A percentile compares a stretch with the other conserved stretches of the same genome.
Evolutionary conservation across 139 green algal genomes (phyloP).

Genomic region (Nannochloris sp.): DNA sequence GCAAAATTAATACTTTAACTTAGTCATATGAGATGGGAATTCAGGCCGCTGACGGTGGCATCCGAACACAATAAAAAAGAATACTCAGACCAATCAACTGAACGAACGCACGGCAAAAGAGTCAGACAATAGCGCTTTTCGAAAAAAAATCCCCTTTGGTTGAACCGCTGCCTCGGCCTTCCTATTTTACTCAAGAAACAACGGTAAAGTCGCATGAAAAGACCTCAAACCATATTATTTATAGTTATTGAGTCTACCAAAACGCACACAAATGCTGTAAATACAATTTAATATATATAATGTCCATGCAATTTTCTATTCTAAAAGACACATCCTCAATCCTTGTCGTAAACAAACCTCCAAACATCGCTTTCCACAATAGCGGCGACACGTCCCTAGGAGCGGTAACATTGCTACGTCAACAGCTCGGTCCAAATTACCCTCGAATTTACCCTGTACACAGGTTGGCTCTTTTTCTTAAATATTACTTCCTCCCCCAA

Average conservation of each 20-base stretch:
- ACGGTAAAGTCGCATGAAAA: too few relatives aligned
- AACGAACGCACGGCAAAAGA: conserved; percentile 6
- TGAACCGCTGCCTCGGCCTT: too few relatives aligned
- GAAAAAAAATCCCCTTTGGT: too few relatives aligned
- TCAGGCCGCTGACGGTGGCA: too few relatives aligned
- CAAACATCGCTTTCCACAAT: conserved; percentile 13
- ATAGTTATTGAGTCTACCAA: too few relatives aligned
- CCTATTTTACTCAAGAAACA: too few relatives aligned
- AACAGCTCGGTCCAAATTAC: neutral
- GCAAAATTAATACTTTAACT: neutral
- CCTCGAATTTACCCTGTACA: conserved; percentile 12
- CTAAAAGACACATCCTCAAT: neutral
- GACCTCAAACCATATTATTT: too few relatives aligned
- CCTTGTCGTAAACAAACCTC: conserved; percentile 14
- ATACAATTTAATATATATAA: neutral
- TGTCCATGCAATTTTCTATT: neutral
- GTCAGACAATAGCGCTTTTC: neutral
- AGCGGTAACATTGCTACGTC: neutral
- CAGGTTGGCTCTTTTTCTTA: too few relatives aligned
- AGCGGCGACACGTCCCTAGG: neutral
- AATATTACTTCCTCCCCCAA: too few relatives aligned
- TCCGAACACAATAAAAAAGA: too few relatives aligned
- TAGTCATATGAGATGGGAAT: neutral
- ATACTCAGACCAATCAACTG: neutral
- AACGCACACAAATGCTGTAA: too few relatives aligned